Evolutionary conservation across 2,329 filamentous ascomycete genomes (phyloP).

Genomic region (Phyllosticta citribraziliensis): DNA sequence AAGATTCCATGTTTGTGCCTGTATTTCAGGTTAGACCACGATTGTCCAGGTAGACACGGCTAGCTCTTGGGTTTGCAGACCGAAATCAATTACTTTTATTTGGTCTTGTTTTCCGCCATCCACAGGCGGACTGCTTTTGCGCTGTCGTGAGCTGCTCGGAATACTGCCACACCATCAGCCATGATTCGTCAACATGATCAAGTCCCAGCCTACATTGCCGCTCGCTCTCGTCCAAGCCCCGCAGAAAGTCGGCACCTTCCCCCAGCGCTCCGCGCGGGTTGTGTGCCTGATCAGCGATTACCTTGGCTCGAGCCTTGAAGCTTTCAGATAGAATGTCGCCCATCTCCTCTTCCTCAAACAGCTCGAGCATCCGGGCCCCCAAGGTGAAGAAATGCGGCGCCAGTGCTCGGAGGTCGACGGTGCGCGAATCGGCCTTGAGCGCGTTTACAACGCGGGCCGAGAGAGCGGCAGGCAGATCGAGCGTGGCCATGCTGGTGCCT

Average conservation of each 20-base stretch:
- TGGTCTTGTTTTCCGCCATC: slow-evolving; percentile 32
- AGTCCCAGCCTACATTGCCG: slow-evolving; percentile 45
- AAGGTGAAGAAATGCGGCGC: slow-evolving; percentile 83
- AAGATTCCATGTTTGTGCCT: not conserved
- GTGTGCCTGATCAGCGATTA: slow-evolving; percentile 80
- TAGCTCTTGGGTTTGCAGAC: not conserved
- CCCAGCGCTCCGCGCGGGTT: slow-evolving; percentile 64
- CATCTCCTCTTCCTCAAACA: slow-evolving; percentile 84
- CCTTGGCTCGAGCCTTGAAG: slow-evolving; percentile 69
- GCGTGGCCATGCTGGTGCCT: slow-evolving; percentile 44
- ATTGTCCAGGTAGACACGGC: not conserved
- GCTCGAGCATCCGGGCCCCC: slow-evolving; percentile 73
- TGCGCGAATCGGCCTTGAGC: slow-evolving; percentile 78
- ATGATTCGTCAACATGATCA: slow-evolving; percentile 5
- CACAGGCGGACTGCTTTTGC: slow-evolving; percentile 36
- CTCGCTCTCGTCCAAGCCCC: slow-evolving; percentile 85
- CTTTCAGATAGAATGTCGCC: slow-evolving; percentile 55
- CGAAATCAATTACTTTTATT: not conserved
- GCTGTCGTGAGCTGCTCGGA: slow-evolving; percentile 39
- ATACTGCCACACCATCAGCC: slow-evolving; percentile 25
- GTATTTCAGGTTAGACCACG: not conserved
- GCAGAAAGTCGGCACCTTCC: slow-evolving; percentile 68
- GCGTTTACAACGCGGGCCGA: slow-evolving; percentile 76
- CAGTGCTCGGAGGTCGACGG: slow-evolving; percentile 73
- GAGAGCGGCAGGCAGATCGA: slow-evolving; percentile 72